Conservation (phyloP, 768 basidiomycete species). For the Rhizopogon sp. region DNA sequence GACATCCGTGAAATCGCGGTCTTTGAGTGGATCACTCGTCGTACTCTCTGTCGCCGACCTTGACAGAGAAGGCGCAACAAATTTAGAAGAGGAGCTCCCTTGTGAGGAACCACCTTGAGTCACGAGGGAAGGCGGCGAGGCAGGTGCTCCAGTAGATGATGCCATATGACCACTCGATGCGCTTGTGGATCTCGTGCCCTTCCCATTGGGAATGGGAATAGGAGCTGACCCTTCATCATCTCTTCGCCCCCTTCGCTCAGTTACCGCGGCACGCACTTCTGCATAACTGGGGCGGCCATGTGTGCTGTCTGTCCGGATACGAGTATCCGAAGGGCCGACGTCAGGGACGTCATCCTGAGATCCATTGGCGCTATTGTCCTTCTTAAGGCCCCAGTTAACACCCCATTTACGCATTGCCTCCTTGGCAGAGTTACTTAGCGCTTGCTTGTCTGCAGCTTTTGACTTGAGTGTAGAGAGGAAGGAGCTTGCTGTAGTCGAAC, state of each 20-base stretch:
- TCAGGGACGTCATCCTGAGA: slow-evolving; percentile 39
- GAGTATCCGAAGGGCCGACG: slow-evolving; percentile 32
- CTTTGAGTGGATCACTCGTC: slow-evolving; percentile 22
- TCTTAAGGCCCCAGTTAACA: slow-evolving; percentile 70
- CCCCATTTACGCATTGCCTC: slow-evolving; percentile 94
- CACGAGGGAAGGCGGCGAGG: slow-evolving; percentile 20
- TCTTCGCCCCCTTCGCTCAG: slow-evolving; percentile 49
- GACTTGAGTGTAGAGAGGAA: slow-evolving; percentile 80
- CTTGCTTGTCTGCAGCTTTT: slow-evolving; percentile 78
- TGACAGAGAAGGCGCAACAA: slow-evolving; percentile 29
- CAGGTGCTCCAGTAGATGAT: slow-evolving; percentile 20
- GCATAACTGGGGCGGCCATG: slow-evolving; percentile 60
- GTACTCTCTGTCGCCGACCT: slow-evolving; percentile 27
- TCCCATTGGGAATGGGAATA: slow-evolving; percentile 27
- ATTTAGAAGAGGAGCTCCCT: slow-evolving; percentile 19
- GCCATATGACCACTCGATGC: slow-evolving; percentile 19
- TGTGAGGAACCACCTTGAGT: slow-evolving; percentile 13
- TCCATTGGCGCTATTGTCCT: slow-evolving; percentile 34
- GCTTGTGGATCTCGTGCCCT: slow-evolving; percentile 19
- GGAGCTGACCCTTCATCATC: slow-evolving; percentile 22
- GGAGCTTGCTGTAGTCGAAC: slow-evolving; percentile 31
- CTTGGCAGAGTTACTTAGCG: slow-evolving; percentile 76
- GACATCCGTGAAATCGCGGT: slow-evolving; percentile 27
- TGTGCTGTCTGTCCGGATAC: slow-evolving; percentile 28
- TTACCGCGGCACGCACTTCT: slow-evolving; percentile 73